Evolutionary conservation across 495 filamentous ascomycete species (phyloP).

Genomic region (Sporormia fimetaria): DNA sequence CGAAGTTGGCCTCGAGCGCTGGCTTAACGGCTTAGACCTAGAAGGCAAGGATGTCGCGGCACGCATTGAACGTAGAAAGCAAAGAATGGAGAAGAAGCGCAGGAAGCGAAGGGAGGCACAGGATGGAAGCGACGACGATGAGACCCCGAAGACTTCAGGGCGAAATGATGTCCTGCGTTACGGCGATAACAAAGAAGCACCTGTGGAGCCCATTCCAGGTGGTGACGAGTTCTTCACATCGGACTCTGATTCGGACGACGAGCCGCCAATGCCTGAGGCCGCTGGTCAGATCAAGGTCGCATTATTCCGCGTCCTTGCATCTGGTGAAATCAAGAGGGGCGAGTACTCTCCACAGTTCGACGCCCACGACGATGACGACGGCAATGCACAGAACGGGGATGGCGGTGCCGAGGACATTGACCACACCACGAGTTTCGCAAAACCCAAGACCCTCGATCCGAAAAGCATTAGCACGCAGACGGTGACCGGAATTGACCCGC

Average conservation of each 20-base stretch:
- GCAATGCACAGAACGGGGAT: constrained; percentile 31
- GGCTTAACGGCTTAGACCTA: constrained; percentile 89
- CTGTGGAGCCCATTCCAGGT: constrained; percentile 61
- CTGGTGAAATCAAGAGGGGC: constrained; percentile 90
- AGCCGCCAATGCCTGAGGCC: constrained; percentile 75
- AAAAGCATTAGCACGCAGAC: constrained; percentile 97
- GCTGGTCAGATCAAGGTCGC: constrained; percentile 98
- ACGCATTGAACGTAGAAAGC: constrained; percentile 73
- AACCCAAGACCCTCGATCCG: constrained; percentile 92
- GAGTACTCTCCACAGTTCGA: constrained; percentile 98
- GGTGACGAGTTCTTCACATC: constrained; percentile 52
- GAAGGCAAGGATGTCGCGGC: constrained; percentile 75
- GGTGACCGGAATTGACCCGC: constrained; percentile 93
- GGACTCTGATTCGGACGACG: constrained; percentile 70
- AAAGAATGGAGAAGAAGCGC: constrained; percentile 78
- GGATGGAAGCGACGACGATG: constrained; percentile 33
- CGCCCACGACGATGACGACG: constrained; percentile 86
- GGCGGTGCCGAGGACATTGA: constrained; percentile 63
- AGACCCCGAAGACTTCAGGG: constrained; percentile 28
- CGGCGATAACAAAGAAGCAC: constrained; percentile 58
- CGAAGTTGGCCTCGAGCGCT: constrained; percentile 89
- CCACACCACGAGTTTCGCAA: constrained; percentile 97
- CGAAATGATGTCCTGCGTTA: constrained; percentile 62
- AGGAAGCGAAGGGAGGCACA: constrained; percentile 46
- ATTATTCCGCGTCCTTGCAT: constrained; percentile 87